Evolutionary conservation across 1,284 basidiomycete genomes (phyloP), one percentile per base, ranked within the genome.

Genomic region (Wallemia mellicola): DNA sequence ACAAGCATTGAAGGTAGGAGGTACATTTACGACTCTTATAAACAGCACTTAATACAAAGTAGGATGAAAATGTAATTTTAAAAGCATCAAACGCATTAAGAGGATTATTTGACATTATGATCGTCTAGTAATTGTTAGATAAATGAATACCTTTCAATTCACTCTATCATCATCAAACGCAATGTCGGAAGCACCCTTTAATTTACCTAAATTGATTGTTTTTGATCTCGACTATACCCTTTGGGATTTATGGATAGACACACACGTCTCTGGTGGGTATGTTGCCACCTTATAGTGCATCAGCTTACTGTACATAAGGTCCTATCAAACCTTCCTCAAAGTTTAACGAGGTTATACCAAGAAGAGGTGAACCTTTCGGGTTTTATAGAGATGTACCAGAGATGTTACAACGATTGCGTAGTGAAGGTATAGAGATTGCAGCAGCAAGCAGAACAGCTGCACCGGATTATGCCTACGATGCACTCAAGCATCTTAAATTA

Each of bases 181-280:
- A 7, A 26, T 28, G 55, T 9, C 24, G 15, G 55, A 57, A 28
- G 55, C 55, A 57, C 24, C 9, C 14, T 11, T n/a, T 3, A 48
- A 48, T 33, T n/a, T 66, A 9, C 67, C 67, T 1, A 62, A 61
- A 24, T 60, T 68, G 28, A 63, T 65, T 1, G 67, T 65, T 0
- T 68, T 68, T 32, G 66, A 67, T 55, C 59, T 68, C 22, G 66
- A 68, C 58, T 68, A 68, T 32, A 68, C 67, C 2, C 61, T 67
- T 0, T 68, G 67, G 67, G 67, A 67, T 15, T 58, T 63, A 15
- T 57, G 61, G 60, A 57, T 57, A 26, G 55, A 57, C 24, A 48
- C 38, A 3, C 38, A 48, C 38, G 19, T 48, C 5, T 48, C 38
- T 11, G 38, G 38, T 48, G 38, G n/a, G 38, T 48, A 3, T 17